Evolutionary conservation across 257 asterid species (phyloP).

Genomic region (Phtheirospermum japonicum): DNA sequence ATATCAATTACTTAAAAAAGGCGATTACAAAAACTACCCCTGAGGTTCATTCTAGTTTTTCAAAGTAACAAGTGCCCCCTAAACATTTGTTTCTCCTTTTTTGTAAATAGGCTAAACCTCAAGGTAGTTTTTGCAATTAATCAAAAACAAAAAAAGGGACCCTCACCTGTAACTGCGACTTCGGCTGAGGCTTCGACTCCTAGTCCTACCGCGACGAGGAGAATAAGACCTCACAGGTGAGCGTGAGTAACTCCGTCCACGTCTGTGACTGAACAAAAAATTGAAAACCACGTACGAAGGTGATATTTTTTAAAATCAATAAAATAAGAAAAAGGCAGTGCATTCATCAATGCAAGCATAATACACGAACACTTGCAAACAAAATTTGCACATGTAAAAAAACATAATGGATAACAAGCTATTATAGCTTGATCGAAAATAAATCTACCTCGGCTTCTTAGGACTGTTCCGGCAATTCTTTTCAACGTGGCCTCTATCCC

Average conservation of each 20-base stretch:
- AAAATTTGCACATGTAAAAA: not conserved
- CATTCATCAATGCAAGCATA: not conserved
- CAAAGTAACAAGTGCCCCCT: too few relatives aligned
- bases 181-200: slow-evolving; percentile 54
- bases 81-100: not conserved
- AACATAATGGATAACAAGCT: not conserved
- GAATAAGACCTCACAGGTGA: slow-evolving; percentile 60
- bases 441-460: slow-evolving; percentile 49
- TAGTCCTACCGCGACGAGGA: slow-evolving; percentile 49
- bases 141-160: not conserved
- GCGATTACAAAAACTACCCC: not conserved
- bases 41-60: not conserved
- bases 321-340: not conserved
- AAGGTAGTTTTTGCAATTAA: not conserved
- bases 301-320: not conserved
- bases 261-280: slow-evolving; percentile 6
- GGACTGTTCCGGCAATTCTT: slow-evolving; percentile 66
- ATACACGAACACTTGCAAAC: not conserved
- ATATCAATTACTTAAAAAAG: not conserved
- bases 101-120: not conserved
- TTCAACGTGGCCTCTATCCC: slow-evolving; percentile 75
- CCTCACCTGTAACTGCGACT: slow-evolving; percentile 37
- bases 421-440: not conserved
- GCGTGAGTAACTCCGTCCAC: slow-evolving; percentile 35
- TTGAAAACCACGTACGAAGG: not conserved